Evolutionary conservation across 2,329 filamentous ascomycete genomes (phyloP), one percentile per base, ranked within the genome.

Genomic region (Ceratocystis eucalypticola): DNA sequence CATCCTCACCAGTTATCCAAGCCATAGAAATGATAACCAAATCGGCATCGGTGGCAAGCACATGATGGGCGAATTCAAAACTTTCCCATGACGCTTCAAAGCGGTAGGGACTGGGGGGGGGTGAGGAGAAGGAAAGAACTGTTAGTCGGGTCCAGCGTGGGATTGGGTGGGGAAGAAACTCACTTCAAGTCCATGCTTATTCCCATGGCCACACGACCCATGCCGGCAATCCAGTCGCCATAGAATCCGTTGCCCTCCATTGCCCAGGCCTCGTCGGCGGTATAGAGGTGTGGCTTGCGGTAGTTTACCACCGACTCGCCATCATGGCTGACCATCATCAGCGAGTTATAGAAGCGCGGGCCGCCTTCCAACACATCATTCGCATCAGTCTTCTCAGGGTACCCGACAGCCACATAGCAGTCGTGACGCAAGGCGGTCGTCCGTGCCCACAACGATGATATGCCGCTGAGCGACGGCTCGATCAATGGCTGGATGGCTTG

Each of bases 1-100:
- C 78, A 71, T 78, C 80, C 68, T 78, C 84, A 66, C 73, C 77
- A 1, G 88, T 90, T 41, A 89, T 77, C 89, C 88, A 93, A 0
- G 89, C 88, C 89, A 92, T 92, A 3, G 82, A 84, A 0, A 93
- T 70, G 44, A 91, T 82, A 1, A 89, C 84, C 0, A 92, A 69
- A 15, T 84, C 83, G 0, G 86, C 81, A 0, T 79, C 71, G 0
- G 76, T 75, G 1, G 83, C 75, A 0, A 90, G 72, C 5, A 86
- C 76, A 55, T 88, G 84, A 28, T 77, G 80, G 0, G 80, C 80
- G 15, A 79, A 79, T 65, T 80, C 77, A 30, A 75, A 78, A 0
- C 69, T 70, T 5, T 74, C 41, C 77, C 77, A 78, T 0, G 76
- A 75, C 0, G 75, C 74, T 17, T 77, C 70, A 8, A 75, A 78